Conservation (phyloP, 805 yeast genomes). For the Metschnikowia bowlesiae region DNA sequence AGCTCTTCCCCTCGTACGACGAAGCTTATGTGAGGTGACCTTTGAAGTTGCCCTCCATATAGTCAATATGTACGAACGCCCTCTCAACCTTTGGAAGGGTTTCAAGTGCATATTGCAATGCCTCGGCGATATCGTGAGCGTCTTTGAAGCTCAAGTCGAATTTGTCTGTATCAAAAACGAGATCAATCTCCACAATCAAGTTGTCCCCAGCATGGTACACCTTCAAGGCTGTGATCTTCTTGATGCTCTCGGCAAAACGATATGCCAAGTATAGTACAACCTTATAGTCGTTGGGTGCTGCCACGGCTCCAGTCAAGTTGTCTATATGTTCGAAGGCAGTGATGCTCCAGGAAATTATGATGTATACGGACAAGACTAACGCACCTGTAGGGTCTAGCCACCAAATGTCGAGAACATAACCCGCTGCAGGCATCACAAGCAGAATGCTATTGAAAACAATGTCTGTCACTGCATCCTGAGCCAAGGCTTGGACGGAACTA, state of each 20-base stretch:
- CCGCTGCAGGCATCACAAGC: conserved; percentile 62
- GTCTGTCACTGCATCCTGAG: conserved; percentile 80
- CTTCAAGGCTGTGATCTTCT: conserved; percentile 59
- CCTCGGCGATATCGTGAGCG: conserved; percentile 76
- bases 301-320: conserved; percentile 71
- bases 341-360: conserved; percentile 57
- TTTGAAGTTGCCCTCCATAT: conserved; percentile 42
- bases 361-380: conserved; percentile 53
- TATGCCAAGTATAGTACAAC: conserved; percentile 62
- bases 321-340: conserved; percentile 70
- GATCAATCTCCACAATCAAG: conserved; percentile 70
- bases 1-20: conserved; percentile 8
- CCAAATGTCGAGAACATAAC: conserved; percentile 50
- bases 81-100: conserved; percentile 74
- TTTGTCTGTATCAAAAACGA: conserved; percentile 47
- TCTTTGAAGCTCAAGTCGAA: conserved; percentile 52
- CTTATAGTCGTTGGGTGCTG: conserved; percentile 57
- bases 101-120: conserved; percentile 75
- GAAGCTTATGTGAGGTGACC: conserved; percentile 31
- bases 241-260: conserved; percentile 65
- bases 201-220: conserved; percentile 79
- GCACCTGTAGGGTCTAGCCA: conserved; percentile 81
- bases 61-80: conserved; percentile 78
- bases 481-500: conserved; percentile 69
- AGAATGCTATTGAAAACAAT: conserved; percentile 70